A percentile compares a stretch with the other conserved stretches of the same genome.
Evolutionary conservation across 345 rosid species (phyloP).

Genomic region (Pistacia vera): DNA sequence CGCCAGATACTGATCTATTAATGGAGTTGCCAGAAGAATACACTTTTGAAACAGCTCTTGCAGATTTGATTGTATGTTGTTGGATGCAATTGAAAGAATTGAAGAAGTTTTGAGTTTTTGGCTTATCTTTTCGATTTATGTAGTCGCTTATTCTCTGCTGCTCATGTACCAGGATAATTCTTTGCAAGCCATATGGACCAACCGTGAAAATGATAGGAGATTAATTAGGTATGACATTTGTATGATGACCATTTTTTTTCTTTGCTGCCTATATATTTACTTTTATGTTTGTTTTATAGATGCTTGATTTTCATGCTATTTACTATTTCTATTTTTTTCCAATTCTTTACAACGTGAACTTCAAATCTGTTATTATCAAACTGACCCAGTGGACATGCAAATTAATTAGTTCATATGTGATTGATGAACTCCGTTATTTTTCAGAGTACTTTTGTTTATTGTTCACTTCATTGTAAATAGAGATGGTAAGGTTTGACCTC

Average conservation of each 20-base stretch:
- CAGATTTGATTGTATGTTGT: constrained; percentile 67
- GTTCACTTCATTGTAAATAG: no score
- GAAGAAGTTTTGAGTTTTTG: neutral
- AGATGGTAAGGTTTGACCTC: no score
- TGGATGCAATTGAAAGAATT: neutral
- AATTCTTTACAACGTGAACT: neutral
- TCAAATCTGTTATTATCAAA: neutral
- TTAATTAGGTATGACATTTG: constrained; percentile 51
- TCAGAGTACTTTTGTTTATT: no score
- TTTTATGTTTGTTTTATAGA: neutral
- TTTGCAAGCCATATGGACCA: constrained; percentile 76
- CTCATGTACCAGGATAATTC: constrained; percentile 64
- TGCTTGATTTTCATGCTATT: constrained; percentile 6
- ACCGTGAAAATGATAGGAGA: constrained; percentile 33
- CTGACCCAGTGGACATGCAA: neutral
- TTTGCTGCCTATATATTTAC: neutral
- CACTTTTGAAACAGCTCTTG: constrained; percentile 67
- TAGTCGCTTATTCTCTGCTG: constrained; percentile 8
- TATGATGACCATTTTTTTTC: neutral
- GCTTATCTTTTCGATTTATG: neutral
- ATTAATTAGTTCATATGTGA: no score
- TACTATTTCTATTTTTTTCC: neutral
- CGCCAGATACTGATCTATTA: constrained; percentile 63
- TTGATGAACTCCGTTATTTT: no score
- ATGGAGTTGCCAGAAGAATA: constrained; percentile 65